These are phyloP conservation scores for Nitzschia inconspicua DNA, from an alignment of 108 stramenopile species.

Conservation along the genomic window DNA sequence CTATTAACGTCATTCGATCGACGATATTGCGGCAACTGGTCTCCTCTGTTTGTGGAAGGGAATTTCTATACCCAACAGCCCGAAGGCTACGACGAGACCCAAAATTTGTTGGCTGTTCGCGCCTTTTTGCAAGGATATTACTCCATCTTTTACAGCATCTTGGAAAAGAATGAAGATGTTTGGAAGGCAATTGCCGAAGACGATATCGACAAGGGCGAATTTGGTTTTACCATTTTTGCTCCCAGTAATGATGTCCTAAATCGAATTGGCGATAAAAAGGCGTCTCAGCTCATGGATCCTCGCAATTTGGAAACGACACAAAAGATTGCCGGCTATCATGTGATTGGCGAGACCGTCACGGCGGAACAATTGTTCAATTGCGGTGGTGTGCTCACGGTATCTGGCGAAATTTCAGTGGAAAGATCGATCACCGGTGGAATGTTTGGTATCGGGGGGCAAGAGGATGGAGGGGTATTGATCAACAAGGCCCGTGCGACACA, in stretches of 20 bases:
- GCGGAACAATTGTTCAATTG: slow-evolving; percentile 52
- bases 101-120: slow-evolving; percentile 10
- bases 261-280: slow-evolving; percentile 45
- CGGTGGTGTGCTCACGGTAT: slow-evolving; percentile 57
- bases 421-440: slow-evolving; percentile 53
- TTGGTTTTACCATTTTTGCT: slow-evolving; percentile 64
- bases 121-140: slow-evolving; percentile 23
- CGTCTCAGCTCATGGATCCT: slow-evolving; percentile 44
- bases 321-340: slow-evolving; percentile 67
- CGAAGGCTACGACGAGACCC: background rate
- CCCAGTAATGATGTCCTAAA: slow-evolving; percentile 47
- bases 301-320: slow-evolving; percentile 61
- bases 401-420: slow-evolving; percentile 66
- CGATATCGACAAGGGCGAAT: background rate
- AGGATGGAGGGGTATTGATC: slow-evolving; percentile 63
- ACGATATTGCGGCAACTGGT: no score
- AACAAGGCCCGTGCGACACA: slow-evolving; percentile 49
- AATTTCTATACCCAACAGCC: no score
- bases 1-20: no score
- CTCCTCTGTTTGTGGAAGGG: no score
- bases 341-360: slow-evolving; percentile 64
- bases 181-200: slow-evolving; percentile 35
- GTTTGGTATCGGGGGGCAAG: slow-evolving; percentile 67
- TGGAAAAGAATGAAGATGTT: slow-evolving; percentile 35
- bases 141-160: slow-evolving; percentile 29